A percentile compares a stretch with the other conserved stretches of the same genome.
Evolutionary conservation across 306 rosid species (phyloP).

Genomic region (Vigna nakashimae): DNA sequence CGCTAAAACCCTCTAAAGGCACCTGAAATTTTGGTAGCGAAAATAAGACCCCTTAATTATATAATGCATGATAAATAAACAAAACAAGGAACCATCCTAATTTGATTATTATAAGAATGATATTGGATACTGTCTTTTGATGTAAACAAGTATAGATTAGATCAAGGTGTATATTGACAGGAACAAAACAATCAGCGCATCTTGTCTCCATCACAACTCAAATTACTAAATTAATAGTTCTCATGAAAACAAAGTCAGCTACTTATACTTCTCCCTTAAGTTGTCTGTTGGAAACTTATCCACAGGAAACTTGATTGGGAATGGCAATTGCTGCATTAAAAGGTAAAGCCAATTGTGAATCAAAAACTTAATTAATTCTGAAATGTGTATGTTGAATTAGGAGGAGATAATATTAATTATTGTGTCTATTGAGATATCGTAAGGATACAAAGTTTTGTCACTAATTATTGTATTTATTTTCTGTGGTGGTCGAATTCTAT

Average conservation of each 20-base stretch:
- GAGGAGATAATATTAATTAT: no score
- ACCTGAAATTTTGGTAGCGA: constrained; percentile 64
- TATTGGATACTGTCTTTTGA: neutral
- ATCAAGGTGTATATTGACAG: neutral
- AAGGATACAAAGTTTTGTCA: no score
- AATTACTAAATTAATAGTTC: neutral
- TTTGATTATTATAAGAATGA: neutral
- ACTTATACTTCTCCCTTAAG: neutral
- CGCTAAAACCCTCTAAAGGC: constrained; percentile 97
- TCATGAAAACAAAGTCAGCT: constrained; percentile 18
- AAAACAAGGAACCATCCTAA: constrained; percentile 18
- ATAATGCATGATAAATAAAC: constrained; percentile 30
- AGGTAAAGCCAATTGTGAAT: neutral
- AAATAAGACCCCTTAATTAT: constrained; percentile 35
- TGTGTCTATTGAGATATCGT: no score
- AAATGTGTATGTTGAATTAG: neutral
- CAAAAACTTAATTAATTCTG: neutral
- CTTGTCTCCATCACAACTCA: constrained; percentile 14
- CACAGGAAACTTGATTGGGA: neutral
- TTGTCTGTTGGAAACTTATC: neutral
- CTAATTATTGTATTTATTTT: no score
- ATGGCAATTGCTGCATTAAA: neutral
- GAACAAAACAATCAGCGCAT: constrained; percentile 17
- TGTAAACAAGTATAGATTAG: constrained; percentile 3
- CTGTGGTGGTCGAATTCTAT: no score